phyloP scores from a whole-genome alignment of 1,139 yeast species.

The Lodderomyces elongisporus region DNA sequence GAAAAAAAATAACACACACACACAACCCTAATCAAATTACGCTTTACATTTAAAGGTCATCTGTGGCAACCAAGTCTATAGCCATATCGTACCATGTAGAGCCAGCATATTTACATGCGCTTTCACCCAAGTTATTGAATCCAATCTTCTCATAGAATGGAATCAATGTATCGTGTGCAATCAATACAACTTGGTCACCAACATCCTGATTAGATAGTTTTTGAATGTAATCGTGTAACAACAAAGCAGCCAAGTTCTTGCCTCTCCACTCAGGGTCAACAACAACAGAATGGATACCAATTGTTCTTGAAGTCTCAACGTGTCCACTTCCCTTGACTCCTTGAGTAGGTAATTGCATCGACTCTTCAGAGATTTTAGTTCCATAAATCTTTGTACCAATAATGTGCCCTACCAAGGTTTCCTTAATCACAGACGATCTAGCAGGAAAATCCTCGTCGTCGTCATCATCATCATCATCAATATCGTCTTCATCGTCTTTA shows the following conservation, averaged over 20 bases:
- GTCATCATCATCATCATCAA: slow-evolving; percentile 25
- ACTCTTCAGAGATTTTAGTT: slow-evolving; percentile 51
- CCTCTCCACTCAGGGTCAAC: slow-evolving; percentile 78
- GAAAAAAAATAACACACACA: no score
- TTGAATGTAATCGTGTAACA: slow-evolving; percentile 86
- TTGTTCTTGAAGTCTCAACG: slow-evolving; percentile 63
- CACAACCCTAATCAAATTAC: no score
- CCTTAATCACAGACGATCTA: slow-evolving; percentile 51
- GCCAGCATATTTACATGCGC: slow-evolving; percentile 57
- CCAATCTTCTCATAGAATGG: slow-evolving; percentile 82
- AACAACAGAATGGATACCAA: slow-evolving; percentile 81
- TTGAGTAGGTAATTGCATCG: slow-evolving; percentile 59
- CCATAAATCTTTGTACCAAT: slow-evolving; percentile 70
- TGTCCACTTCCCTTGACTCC: slow-evolving; percentile 65
- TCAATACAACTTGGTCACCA: slow-evolving; percentile 70
- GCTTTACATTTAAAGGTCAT: slow-evolving; percentile 27
- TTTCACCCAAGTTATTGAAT: slow-evolving; percentile 59
- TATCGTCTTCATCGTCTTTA: slow-evolving; percentile 12
- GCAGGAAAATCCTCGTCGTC: slow-evolving; percentile 41
- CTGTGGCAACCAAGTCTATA: slow-evolving; percentile 57
- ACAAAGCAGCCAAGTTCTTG: slow-evolving; percentile 72
- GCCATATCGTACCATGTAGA: slow-evolving; percentile 64
- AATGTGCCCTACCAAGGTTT: slow-evolving; percentile 76
- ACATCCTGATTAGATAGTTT: slow-evolving; percentile 82
- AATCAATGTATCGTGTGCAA: slow-evolving; percentile 64